These are phyloP conservation scores for Parietichytrium sp. DNA, from an alignment of 108 stramenopile species.

Conservation along the genomic window DNA sequence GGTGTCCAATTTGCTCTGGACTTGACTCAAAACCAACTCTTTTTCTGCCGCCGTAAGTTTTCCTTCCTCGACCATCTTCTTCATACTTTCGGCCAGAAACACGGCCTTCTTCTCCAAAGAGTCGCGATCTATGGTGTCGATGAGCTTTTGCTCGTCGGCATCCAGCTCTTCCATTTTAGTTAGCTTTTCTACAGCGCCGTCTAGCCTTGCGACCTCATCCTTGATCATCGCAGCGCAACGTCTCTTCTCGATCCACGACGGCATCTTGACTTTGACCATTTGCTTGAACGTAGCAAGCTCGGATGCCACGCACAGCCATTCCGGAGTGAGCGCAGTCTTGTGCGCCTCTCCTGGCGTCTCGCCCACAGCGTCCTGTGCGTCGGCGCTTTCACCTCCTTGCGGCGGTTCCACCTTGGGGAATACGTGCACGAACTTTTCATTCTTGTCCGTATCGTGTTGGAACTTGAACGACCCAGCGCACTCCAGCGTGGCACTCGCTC, in stretches of 20 bases:
- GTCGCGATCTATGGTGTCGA: constrained; percentile 62
- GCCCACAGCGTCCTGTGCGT: constrained; percentile 23
- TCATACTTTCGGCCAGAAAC: constrained; percentile 45
- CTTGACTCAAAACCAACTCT: constrained; percentile 45
- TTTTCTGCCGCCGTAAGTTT: constrained; percentile 48
- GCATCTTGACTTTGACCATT: constrained; percentile 63
- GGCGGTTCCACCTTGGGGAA: constrained; percentile 68
- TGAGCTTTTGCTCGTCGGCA: constrained; percentile 76
- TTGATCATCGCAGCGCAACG: constrained; percentile 59
- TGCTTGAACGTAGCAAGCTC: constrained; percentile 68
- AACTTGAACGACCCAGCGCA: constrained; percentile 82
- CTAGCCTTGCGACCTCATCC: constrained; percentile 57
- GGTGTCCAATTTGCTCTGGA: neutral
- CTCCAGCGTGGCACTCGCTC: constrained; percentile 74
- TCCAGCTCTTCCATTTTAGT: constrained; percentile 69
- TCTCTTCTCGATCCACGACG: constrained; percentile 82
- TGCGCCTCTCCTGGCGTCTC: constrained; percentile 31
- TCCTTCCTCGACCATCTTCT: constrained; percentile 50
- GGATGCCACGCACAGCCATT: constrained; percentile 62
- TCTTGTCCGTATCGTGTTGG: constrained; percentile 94
- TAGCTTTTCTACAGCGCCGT: constrained; percentile 66
- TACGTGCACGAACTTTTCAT: constrained; percentile 85
- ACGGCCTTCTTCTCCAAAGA: constrained; percentile 36
- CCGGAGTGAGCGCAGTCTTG: constrained; percentile 44
- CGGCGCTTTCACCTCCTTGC: neutral